These are phyloP conservation scores for Cicer arietinum DNA, from an alignment of 306 rosid species.

Conservation along the genomic window DNA sequence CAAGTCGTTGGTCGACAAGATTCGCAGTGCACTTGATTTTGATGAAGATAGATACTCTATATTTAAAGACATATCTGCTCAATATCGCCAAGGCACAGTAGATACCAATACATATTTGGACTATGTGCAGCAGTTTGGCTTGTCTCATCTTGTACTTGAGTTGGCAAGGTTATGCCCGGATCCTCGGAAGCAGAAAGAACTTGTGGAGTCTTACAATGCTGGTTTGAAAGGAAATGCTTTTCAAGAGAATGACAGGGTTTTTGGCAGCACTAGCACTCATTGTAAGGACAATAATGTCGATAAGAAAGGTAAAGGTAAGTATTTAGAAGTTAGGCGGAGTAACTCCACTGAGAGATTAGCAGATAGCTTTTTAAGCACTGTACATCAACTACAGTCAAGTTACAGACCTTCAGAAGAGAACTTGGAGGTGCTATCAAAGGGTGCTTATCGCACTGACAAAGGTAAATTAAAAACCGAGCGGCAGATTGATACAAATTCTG, in stretches of 20 bases:
- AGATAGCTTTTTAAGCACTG: conserved; percentile 67
- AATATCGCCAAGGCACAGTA: conserved; percentile 82
- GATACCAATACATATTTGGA: conserved; percentile 73
- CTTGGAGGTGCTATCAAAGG: conserved; percentile 70
- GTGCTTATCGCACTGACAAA: conserved; percentile 67
- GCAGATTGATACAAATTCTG: conserved; percentile 47
- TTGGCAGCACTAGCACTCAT: conserved; percentile 27
- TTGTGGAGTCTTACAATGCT: conserved; percentile 63
- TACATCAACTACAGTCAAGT: conserved; percentile 72
- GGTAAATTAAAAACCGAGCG: conserved; percentile 66
- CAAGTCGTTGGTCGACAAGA: conserved; percentile 88
- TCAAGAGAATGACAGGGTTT: conserved; percentile 52
- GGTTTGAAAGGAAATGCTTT: conserved; percentile 55
- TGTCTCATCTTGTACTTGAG: conserved; percentile 85
- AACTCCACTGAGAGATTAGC: conserved; percentile 57
- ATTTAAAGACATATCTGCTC: conserved; percentile 83
- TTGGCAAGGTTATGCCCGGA: conserved; percentile 91
- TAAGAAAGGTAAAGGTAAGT: conserved; percentile 82
- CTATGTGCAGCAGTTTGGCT: conserved; percentile 77
- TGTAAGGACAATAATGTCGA: conserved; percentile 53
- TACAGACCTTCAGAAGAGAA: conserved; percentile 65
- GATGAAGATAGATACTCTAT: conserved; percentile 69
- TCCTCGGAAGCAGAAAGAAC: conserved; percentile 77
- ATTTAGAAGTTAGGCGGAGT: conserved; percentile 48
- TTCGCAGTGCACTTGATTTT: conserved; percentile 78